phyloP scores from a whole-genome alignment of 345 rosid genomes.

The sweet orange (Citrus sinensis) region DVS_A1.0 CM039161.1:20365001-20365500 shows the following conservation, averaged over 20 bases:
- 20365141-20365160: background rate
- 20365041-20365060: background rate
- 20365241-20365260: conserved; percentile 98
- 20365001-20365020: background rate
- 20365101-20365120: background rate
- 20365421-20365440: background rate
- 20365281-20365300: conserved; percentile 95
- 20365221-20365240: conserved; percentile 97
- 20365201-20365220: conserved; percentile 63
- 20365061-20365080: background rate
- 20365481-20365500: background rate
- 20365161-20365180: background rate
- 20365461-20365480: background rate
- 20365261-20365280: conserved; percentile 87
- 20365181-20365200: background rate
- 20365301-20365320: conserved; percentile 95
- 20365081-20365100: background rate
- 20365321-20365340: conserved; percentile 75
- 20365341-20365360: conserved; percentile 8
- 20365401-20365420: background rate
- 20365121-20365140: background rate
- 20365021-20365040: background rate
- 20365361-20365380: background rate
- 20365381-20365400: conserved; percentile 1
- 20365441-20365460: background rate